Percentiles rank a stretch among this genome's conserved stretches.
Conservation (phyloP, 2,329 filamentous ascomycete species). For the Aspergillus niger region DNA sequence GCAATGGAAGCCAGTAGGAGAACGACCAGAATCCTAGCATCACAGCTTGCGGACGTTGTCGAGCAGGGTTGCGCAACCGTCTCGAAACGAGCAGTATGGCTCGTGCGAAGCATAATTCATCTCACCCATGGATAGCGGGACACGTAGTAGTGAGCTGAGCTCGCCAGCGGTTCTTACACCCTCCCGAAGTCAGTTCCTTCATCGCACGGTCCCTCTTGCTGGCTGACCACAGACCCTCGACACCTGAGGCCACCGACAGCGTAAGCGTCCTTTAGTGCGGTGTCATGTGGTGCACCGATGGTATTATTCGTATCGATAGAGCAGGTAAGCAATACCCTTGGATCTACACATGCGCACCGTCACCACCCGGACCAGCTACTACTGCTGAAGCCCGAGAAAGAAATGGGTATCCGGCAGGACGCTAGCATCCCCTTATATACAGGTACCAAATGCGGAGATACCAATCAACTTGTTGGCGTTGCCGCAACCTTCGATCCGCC, state of each 20-base stretch:
- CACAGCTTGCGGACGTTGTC: neutral
- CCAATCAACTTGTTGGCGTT: neutral
- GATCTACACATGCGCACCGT: neutral
- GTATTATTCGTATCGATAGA: neutral
- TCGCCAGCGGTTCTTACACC: too few relatives aligned
- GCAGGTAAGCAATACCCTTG: neutral
- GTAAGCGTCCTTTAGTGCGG: conserved; percentile 1
- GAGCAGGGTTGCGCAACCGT: too few relatives aligned
- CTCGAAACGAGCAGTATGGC: too few relatives aligned
- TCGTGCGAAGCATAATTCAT: neutral
- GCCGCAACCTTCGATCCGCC: neutral
- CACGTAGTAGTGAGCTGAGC: neutral
- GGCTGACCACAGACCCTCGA: conserved; percentile 14
- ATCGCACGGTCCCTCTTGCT: conserved; percentile 14
- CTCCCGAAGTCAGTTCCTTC: neutral
- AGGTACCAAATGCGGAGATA: neutral
- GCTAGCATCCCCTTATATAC: neutral
- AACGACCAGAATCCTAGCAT: too few relatives aligned
- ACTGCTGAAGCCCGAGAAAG: neutral
- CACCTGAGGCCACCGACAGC: conserved; percentile 15
- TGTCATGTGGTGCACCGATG: neutral
- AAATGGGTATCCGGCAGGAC: neutral
- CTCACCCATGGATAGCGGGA: neutral
- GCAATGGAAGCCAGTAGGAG: neutral
- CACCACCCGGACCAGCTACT: neutral